Base-by-base conservation (phyloP, 2,329 filamentous ascomycete species). In the Rutstroemia sp. region DNA sequence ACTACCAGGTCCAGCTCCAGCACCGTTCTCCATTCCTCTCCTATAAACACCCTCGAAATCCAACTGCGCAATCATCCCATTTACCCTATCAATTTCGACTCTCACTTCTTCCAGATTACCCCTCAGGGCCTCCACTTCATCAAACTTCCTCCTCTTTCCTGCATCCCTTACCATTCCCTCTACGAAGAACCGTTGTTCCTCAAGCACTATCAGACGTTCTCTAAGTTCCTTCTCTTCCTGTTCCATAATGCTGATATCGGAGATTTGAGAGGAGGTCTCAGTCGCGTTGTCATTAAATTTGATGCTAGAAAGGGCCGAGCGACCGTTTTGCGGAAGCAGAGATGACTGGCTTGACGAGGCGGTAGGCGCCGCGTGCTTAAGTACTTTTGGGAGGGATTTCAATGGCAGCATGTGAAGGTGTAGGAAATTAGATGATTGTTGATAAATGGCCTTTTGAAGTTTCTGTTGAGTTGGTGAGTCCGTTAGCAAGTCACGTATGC, bases 351-450 rank as follows among this genome's bases (percentile, higher is more conserved):
- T 50, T 17, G 76, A 78, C 71, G 59, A 73, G 73, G 65, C 14
- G 71, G 73, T 61, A 70, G 81, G 76, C 2, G 83, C 77, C 0
- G 84, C 84, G 12, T 85, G 82, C 47, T 80, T 82, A 30, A 83
- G 73, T n/a, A 83, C 69, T 59, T 80, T 82, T 0, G 80, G 80
- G 1, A 83, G 71, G 1, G 78, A 73, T 68, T 82, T 87, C 12
- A 89, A 72, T 0, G 86, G 86, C n/a, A 89, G 76, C 86, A 89
- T 89, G 63, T 89, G 84, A 0, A 87, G 73, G 62, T 87, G 85
- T 14, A 89, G 72, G 64, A 89, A 89, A 63, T 78, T 83, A 53
- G 79, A 82, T 4, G 84, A 83, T 72, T 88, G 84, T 61, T 84
- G 78, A 60, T 88, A 84, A 25, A 89, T 81, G 2, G 83, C 80